phyloP scores from a whole-genome alignment of 192 early-diverging fungal species.

The Entomortierella parvispora region DNA sequence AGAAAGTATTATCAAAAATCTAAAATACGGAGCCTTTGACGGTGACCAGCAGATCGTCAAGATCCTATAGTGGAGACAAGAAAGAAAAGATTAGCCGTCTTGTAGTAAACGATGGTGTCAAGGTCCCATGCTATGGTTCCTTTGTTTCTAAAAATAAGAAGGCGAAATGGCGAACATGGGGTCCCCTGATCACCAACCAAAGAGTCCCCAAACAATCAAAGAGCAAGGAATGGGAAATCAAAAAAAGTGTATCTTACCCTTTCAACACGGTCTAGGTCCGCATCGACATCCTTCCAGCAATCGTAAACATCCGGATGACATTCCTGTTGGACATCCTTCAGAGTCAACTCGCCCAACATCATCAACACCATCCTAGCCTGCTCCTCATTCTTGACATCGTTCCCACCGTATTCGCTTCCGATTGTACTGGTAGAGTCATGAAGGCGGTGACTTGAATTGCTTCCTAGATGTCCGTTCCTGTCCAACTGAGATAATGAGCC shows the following conservation, averaged over 20 bases:
- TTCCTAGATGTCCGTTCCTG: too few relatives aligned
- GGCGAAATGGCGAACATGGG: too few relatives aligned
- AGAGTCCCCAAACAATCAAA: background rate
- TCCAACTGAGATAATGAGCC: too few relatives aligned
- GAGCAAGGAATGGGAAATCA: background rate
- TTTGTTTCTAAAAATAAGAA: too few relatives aligned
- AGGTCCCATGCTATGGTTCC: too few relatives aligned
- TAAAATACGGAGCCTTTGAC: conserved; percentile 40
- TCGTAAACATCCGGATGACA: conserved; percentile 52
- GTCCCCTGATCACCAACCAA: too few relatives aligned
- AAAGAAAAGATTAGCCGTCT: background rate
- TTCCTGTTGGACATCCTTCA: conserved; percentile 46
- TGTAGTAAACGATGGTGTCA: background rate
- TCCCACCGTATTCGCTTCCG: background rate
- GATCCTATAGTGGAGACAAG: conserved; percentile 23
- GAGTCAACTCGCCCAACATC: conserved; percentile 47
- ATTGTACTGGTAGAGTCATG: conserved; percentile 6
- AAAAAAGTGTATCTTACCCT: conserved; percentile 13
- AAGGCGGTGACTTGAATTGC: too few relatives aligned
- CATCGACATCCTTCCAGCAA: conserved; percentile 51
- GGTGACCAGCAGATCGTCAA: conserved; percentile 50
- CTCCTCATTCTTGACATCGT: conserved; percentile 6
- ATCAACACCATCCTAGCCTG: conserved; percentile 42
- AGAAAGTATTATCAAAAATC: background rate
- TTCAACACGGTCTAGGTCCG: conserved; percentile 44